Conservation (phyloP, 306 rosid genomes). For the Oemleria cerasiformis region DNA sequence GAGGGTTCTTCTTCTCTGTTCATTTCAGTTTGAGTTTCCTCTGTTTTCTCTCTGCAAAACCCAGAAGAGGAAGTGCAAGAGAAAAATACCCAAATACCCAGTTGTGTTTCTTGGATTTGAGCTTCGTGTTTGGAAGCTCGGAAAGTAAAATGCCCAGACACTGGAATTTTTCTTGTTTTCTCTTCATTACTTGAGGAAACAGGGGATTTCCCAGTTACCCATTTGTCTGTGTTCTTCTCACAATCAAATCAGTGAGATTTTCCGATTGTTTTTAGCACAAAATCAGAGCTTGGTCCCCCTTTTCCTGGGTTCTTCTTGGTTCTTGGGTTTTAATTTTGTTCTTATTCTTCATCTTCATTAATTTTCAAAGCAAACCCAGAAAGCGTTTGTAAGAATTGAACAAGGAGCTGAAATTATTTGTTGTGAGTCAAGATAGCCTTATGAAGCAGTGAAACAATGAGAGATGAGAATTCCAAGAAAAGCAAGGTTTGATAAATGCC, state of each 20-base stretch:
- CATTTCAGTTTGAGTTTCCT: slow-evolving; percentile 22
- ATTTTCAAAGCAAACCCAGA: slow-evolving; percentile 1
- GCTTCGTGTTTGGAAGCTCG: slow-evolving; percentile 28
- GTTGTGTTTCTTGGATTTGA: slow-evolving; percentile 29
- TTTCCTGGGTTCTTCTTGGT: slow-evolving; percentile 8
- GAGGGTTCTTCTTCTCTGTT: slow-evolving; percentile 22
- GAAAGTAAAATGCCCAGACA: slow-evolving; percentile 38
- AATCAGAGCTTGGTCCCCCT: slow-evolving; percentile 19
- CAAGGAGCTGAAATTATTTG: slow-evolving; percentile 18
- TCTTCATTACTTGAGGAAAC: slow-evolving; percentile 32
- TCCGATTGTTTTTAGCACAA: slow-evolving; percentile 22
- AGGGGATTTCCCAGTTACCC: slow-evolving; percentile 26
- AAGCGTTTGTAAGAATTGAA: no score
- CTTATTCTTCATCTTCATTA: slow-evolving; percentile 15
- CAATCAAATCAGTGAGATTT: slow-evolving; percentile 5
- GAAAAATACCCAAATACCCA: slow-evolving; percentile 17
- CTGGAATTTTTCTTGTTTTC: slow-evolving; percentile 32
- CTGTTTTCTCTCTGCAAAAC: slow-evolving; percentile 23
- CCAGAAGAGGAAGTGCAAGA: slow-evolving; percentile 14
- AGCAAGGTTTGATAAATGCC: slow-evolving; percentile 79
- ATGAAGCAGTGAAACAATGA: slow-evolving; percentile 92
- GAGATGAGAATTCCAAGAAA: slow-evolving; percentile 92
- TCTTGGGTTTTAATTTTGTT: slow-evolving; percentile 5
- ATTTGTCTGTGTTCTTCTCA: slow-evolving; percentile 23
- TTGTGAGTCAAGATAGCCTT: slow-evolving; percentile 33